These are phyloP conservation scores for Candida odintsovae DNA, from an alignment of 805 yeast species.

Conservation along the genomic window DNA sequence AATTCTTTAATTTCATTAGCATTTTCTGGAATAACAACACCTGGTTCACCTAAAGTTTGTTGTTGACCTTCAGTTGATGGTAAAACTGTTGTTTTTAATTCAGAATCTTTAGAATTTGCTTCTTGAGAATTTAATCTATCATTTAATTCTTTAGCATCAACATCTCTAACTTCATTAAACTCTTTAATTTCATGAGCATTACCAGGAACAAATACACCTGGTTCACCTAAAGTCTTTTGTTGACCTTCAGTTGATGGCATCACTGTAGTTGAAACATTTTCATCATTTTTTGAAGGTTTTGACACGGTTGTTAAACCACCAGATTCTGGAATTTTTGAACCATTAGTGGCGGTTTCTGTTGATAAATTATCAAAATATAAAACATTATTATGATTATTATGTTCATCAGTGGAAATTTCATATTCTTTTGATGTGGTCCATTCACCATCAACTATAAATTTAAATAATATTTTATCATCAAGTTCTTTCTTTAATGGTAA, in stretches of 20 bases:
- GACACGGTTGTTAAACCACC: constrained; percentile 33
- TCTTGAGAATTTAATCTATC: constrained; percentile 13
- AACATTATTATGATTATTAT: constrained; percentile 34
- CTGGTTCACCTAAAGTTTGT: constrained; percentile 56
- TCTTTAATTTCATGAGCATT: constrained; percentile 54
- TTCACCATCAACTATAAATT: constrained; percentile 65
- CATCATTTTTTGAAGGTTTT: constrained; percentile 26
- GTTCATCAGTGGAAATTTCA: constrained; percentile 36
- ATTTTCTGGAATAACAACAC: constrained; percentile 58
- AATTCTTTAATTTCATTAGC: constrained; percentile 65
- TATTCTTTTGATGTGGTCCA: constrained; percentile 45
- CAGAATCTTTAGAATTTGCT: constrained; percentile 1
- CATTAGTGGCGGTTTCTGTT: constrained; percentile 8
- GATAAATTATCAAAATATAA: constrained; percentile 22
- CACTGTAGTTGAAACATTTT: constrained; percentile 25
- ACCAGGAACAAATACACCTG: constrained; percentile 62
- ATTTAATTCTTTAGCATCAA: constrained; percentile 47
- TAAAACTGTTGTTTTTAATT: constrained; percentile 35
- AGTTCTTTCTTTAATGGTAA: constrained; percentile 42
- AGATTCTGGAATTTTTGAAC: constrained; percentile 37
- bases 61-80: constrained; percentile 39
- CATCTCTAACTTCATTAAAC: constrained; percentile 43
- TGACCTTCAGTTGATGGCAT: constrained; percentile 36
- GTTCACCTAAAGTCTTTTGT: constrained; percentile 51
- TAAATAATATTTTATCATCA: constrained; percentile 37